Conservation (phyloP, 441 rosid species). For the Viola pubescens region DNA sequence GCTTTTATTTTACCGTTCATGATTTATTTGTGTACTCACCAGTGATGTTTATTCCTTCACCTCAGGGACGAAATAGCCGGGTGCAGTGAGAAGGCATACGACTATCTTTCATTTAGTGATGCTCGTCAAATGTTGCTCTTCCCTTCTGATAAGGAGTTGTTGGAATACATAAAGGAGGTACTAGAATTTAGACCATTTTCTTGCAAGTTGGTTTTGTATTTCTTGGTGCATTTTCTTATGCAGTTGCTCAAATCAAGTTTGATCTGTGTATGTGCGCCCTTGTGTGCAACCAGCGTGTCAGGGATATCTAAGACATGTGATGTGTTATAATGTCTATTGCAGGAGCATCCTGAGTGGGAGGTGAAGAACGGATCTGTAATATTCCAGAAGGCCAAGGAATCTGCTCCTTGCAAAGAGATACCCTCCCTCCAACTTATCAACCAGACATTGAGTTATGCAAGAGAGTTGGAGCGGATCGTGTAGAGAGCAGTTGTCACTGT, state of each 20-base stretch:
- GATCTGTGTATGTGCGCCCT: too few species aligned
- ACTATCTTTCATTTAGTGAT: slow-evolving; percentile 60
- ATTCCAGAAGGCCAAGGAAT: slow-evolving; percentile 87
- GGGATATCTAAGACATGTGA: not conserved
- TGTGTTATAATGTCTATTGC: slow-evolving; percentile 13
- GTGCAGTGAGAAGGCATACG: slow-evolving; percentile 98
- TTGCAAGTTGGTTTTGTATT: too few species aligned
- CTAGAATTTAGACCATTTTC: not conserved
- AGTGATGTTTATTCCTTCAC: not conserved
- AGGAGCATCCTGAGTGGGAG: slow-evolving; percentile 93
- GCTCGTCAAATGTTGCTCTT: slow-evolving; percentile 72
- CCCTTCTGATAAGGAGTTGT: slow-evolving; percentile 65
- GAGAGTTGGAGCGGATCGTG: slow-evolving; percentile 95
- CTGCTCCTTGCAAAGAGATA: slow-evolving; percentile 78
- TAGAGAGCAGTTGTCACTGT: slow-evolving; percentile 18
- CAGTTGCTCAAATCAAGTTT: too few species aligned
- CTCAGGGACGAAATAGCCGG: slow-evolving; percentile 92
- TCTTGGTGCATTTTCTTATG: too few species aligned
- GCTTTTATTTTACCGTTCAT: too few species aligned
- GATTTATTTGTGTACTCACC: not conserved
- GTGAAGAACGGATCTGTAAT: slow-evolving; percentile 56
- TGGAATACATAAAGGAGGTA: slow-evolving; percentile 73
- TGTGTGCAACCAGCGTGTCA: not conserved
- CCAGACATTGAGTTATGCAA: slow-evolving; percentile 88
- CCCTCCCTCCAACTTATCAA: slow-evolving; percentile 91